These are phyloP conservation scores for Populus hybrid DNA, from an alignment of 441 rosid species.

Conservation along the genomic window DNA sequence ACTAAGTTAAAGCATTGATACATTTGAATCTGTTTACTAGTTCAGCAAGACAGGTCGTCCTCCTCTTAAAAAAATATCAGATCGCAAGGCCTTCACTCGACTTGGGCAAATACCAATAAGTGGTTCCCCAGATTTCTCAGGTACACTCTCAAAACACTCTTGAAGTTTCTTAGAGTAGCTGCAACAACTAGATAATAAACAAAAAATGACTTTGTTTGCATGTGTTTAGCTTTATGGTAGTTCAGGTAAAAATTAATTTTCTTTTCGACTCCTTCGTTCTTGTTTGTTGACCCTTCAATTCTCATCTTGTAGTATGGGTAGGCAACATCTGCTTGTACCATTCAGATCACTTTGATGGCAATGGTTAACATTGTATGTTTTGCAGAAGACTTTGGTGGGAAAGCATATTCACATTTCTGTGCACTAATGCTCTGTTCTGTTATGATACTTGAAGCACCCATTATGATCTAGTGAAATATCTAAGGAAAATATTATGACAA, in stretches of 20 bases:
- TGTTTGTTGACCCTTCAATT: background rate
- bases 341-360: background rate
- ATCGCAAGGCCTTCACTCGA: slow-evolving; percentile 44
- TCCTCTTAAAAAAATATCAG: slow-evolving; percentile 51
- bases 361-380: background rate
- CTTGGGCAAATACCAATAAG: slow-evolving; percentile 33
- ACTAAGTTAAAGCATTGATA: slow-evolving; percentile 8
- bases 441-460: background rate
- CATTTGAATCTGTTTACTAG: slow-evolving; percentile 20
- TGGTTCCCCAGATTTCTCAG: slow-evolving; percentile 46
- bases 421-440: background rate
- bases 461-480: background rate
- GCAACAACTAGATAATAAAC: background rate
- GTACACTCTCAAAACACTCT: slow-evolving; percentile 24
- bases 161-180: background rate
- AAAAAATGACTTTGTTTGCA: background rate
- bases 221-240: background rate
- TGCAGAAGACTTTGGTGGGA: background rate
- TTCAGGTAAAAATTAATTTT: background rate
- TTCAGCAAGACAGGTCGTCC: slow-evolving; percentile 63
- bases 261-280: background rate
- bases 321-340: background rate
- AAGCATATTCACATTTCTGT: background rate
- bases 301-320: background rate
- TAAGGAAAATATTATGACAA: background rate